Evolutionary conservation across 768 basidiomycete species (phyloP).

Genomic region (Galerina sulciceps): DNA sequence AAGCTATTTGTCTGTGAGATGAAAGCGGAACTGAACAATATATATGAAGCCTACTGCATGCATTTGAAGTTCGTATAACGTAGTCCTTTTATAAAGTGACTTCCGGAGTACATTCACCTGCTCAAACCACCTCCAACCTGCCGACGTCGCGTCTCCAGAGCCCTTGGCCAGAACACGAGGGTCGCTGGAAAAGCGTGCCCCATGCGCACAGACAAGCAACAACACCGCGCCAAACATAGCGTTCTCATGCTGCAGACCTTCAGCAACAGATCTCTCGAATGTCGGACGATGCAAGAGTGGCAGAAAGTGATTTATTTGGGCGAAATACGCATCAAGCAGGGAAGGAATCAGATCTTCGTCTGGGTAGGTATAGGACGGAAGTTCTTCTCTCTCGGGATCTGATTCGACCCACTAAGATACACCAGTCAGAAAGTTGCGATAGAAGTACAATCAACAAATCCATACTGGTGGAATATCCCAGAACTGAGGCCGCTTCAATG

Average conservation of each 20-base stretch:
- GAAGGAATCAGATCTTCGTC: conserved; percentile 52
- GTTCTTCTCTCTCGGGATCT: conserved; percentile 26
- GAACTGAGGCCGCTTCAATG: conserved; percentile 46
- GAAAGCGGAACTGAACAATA: background rate
- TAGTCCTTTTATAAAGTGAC: conserved; percentile 59
- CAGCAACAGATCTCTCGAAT: conserved; percentile 56
- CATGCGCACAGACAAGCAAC: conserved; percentile 70
- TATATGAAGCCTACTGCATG: conserved; percentile 48
- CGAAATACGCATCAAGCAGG: conserved; percentile 74
- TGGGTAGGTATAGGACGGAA: conserved; percentile 47
- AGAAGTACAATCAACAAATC: background rate
- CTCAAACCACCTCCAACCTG: conserved; percentile 70
- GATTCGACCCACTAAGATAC: conserved; percentile 35
- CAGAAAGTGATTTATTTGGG: conserved; percentile 50
- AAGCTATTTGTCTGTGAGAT: conserved; percentile 37
- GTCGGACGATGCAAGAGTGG: conserved; percentile 78
- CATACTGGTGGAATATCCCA: conserved; percentile 53
- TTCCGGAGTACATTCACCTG: conserved; percentile 69
- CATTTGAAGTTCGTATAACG: conserved; percentile 75
- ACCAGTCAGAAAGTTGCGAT: background rate
- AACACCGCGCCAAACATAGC: conserved; percentile 53
- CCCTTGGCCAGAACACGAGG: conserved; percentile 57
- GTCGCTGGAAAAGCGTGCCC: conserved; percentile 63
- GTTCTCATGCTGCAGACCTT: conserved; percentile 55
- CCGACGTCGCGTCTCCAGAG: conserved; percentile 43